These are phyloP conservation scores for Penicillium psychrofluorescens DNA, from an alignment of 495 filamentous ascomycete genomes.

Conservation along the genomic window DNA sequence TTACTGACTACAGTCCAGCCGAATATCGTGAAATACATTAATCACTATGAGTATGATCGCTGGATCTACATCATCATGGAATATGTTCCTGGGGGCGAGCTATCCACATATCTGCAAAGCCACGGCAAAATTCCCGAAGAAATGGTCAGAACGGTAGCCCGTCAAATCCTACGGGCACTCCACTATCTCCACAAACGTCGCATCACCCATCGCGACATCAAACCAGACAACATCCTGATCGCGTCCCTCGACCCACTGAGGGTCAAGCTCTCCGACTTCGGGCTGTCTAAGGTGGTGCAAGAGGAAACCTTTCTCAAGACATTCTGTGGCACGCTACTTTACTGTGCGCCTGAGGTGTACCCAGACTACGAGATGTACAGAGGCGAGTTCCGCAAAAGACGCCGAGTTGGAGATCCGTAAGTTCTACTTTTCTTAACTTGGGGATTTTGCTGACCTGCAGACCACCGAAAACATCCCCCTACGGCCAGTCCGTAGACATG, in stretches of 20 bases:
- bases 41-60: constrained; percentile 68
- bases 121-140: constrained; percentile 57
- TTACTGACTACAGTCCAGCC: constrained; percentile 37
- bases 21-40: constrained; percentile 86
- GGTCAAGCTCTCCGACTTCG: constrained; percentile 94
- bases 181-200: constrained; percentile 78
- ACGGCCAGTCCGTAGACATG: constrained; percentile 84
- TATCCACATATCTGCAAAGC: constrained; percentile 61
- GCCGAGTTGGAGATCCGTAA: constrained; percentile 42
- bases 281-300: constrained; percentile 84
- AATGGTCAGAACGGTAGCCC: constrained; percentile 59
- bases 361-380: constrained; percentile 60
- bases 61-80: constrained; percentile 96
- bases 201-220: constrained; percentile 95
- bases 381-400: constrained; percentile 42
- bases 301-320: constrained; percentile 90
- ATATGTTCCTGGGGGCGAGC: constrained; percentile 75
- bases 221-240: constrained; percentile 95
- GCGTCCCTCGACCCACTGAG: constrained; percentile 59
- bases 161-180: constrained; percentile 73
- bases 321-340: constrained; percentile 92
- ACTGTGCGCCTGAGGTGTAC: constrained; percentile 95
- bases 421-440: constrained; percentile 7
- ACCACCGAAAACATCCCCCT: constrained; percentile 48
- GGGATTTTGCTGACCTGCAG: constrained; percentile 20